Evolutionary conservation across 495 filamentous ascomycete species (phyloP), one percentile per base, ranked within the genome.

Genomic region (Astrothelium subdiscretum): DNA sequence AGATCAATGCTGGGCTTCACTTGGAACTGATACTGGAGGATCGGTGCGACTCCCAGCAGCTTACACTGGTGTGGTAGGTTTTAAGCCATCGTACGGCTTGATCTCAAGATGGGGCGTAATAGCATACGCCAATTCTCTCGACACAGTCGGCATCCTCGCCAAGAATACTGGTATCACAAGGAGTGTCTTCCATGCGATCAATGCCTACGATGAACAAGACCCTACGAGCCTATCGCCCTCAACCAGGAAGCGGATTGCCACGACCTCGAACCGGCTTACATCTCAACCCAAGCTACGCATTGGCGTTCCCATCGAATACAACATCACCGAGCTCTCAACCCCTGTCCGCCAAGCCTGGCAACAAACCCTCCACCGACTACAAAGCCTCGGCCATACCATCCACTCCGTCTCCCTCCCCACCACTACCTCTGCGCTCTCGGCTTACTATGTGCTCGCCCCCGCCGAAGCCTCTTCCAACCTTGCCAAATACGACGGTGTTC

Each of bases 381-480:
- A 79, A 63, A 57, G 72, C 4, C 74, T 81, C 51, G 90, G 89
- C 8, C 87, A 91, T 59, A 82, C 74, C 12, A 76, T 96, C 31
- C 81, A 87, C 40, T 77, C 86, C 2, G 81, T 97, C 13, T 91
- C 88, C n/a, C 78, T 97, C 1, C 91, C 94, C 15, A 80, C 85
- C 4, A 99, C 94, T 11, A 84, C 82, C 59, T 84, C 87, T 62
- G 95, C 94, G 1, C 79, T 99, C 11, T 87, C 91, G 2, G 87
- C 94, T 32, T 99, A 99, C 73, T 99, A 99, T 70, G 79, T 97
- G 54, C 84, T 99, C 64, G 94, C 94, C 6, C 89, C 95, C 0
- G 91, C 94, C 13, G 94, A 99, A 76, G 95, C 95, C 15, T 90
- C 89, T 13, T 97, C 92, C 20, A 99, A 99, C 64, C 83, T 99